Base-by-base conservation (phyloP, 192 early-diverging fungal genomes). In the Podila horticola region DNA sequence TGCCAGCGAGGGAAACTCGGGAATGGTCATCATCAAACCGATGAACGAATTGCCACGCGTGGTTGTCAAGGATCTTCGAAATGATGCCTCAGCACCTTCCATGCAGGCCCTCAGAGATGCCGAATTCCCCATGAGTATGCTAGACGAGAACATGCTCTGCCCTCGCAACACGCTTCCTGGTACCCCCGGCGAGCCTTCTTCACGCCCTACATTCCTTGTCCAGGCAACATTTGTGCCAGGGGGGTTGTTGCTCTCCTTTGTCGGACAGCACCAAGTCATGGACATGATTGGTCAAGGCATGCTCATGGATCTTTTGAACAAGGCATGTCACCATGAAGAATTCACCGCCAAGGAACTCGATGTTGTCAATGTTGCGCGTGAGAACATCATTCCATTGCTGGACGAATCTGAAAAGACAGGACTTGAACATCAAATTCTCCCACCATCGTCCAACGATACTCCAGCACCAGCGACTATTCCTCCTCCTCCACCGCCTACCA, bases 271-370 rank as follows among this genome's bases (percentile, higher is more conserved):
- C 19, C 51, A 52, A 52, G 51, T 52, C 20, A 52, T 52, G 51
- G 51, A 52, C 20, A 52, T 52, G 51, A 52, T 52, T 19, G 51
- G 51, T 24, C 51, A 52, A 22, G 52, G 20, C 4, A 17, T 8
- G 11, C n/a, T 55, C 8, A 55, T 55, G 24, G 52, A n/a, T 55
- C 52, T 55, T 6, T 55, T 55, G 6, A 26, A 55, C 52, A 55
- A 55, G 24, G 52, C 52, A 8, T 55, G 52, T 55, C 52, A 12
- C n/a, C 20, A 55, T 55, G 22, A 55, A 55, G 8, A n/a, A n/a
- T 55, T 55, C 52, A 55, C 52, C 24, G 52, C 52, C 52, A 55
- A 55, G 11, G 52, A 55, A 22, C 52, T 55, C n/a, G n/a, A 22
- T 8, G 7, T 55, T 26, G 22, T n/a, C 2, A 55, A 55, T 55